Conservation (phyloP, 176 grass and related monocot genomes). For the Thalia dealbata region DNA sequence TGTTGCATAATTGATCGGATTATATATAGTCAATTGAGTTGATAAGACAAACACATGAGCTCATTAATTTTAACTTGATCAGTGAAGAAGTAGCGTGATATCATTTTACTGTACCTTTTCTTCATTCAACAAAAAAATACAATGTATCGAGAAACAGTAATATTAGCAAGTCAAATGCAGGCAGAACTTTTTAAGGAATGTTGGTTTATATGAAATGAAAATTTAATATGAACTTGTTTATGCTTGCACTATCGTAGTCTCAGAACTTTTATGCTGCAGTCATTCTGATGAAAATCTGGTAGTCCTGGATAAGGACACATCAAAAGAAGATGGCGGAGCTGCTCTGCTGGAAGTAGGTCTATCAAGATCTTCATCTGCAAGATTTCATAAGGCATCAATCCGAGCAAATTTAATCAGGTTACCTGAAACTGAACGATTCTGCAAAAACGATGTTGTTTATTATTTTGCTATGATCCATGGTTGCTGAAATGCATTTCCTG, state of each 20-base stretch:
- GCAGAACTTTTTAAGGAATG: neutral
- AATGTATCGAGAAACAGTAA: neutral
- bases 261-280: slow-evolving; percentile 6
- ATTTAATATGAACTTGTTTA: neutral
- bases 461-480: neutral
- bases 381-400: slow-evolving; percentile 23
- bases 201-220: neutral
- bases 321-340: slow-evolving; percentile 9
- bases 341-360: slow-evolving; percentile 25
- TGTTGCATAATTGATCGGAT: neutral
- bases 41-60: neutral
- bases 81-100: neutral
- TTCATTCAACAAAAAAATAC: neutral
- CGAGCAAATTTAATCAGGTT: slow-evolving; percentile 58
- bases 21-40: neutral
- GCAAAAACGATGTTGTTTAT: neutral
- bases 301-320: slow-evolving; percentile 9
- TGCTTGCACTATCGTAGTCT: neutral
- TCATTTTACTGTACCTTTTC: neutral
- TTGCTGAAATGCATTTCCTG: neutral
- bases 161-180: neutral
- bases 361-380: slow-evolving; percentile 20
- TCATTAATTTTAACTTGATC: neutral
- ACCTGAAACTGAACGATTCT: slow-evolving; percentile 4
- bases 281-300: slow-evolving; percentile 25